Evolutionary conservation across 1,284 basidiomycete species (phyloP).

Genomic region (Trichosporon sp.): DNA sequence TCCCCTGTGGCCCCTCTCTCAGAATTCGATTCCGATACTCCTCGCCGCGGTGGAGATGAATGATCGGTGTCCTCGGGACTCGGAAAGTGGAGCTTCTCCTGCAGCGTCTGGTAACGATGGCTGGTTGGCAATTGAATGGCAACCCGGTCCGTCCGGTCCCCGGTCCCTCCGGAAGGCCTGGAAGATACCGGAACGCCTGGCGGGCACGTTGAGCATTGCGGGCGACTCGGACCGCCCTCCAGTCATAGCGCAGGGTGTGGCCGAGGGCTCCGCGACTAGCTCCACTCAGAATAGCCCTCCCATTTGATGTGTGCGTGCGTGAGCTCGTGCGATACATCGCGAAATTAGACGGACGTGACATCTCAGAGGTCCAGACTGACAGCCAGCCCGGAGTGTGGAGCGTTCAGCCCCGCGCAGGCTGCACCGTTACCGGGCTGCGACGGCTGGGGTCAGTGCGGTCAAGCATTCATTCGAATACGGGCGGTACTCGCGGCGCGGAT

Average conservation of each 20-base stretch:
- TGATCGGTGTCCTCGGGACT: background rate
- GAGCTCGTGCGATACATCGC: background rate
- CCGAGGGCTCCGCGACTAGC: background rate
- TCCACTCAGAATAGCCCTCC: background rate
- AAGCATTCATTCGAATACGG: background rate
- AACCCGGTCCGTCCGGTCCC: background rate
- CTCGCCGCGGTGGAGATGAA: background rate
- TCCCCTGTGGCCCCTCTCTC: background rate
- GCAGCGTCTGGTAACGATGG: background rate
- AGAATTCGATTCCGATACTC: conserved; percentile 2
- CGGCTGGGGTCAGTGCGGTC: background rate
- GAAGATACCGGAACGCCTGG: background rate
- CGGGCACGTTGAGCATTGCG: background rate
- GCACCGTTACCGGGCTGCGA: background rate
- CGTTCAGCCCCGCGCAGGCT: background rate
- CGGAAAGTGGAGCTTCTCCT: background rate
- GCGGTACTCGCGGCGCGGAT: background rate
- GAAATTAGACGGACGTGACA: background rate
- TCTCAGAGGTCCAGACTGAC: background rate
- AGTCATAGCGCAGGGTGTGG: background rate
- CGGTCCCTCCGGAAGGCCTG: background rate
- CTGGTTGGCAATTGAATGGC: background rate
- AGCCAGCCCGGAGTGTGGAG: background rate
- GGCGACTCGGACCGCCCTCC: background rate
- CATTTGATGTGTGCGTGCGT: background rate